Evolutionary conservation across 140 eudicot genomes (phyloP), one percentile per base, ranked within the genome.

Genomic region (Cichorium intybus): DNA sequence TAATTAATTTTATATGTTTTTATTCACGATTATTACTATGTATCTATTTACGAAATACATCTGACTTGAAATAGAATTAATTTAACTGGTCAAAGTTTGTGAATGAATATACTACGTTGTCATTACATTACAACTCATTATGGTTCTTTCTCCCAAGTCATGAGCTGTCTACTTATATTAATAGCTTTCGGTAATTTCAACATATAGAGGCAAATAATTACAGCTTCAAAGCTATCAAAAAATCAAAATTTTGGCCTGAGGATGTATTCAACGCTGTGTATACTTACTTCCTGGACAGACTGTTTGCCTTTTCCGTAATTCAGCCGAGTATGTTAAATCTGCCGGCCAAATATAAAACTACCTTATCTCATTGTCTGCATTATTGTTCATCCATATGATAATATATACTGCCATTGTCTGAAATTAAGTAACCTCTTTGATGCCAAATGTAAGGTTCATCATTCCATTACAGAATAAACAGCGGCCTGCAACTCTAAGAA

Each of bases 381-480:
- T 56, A 28, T 56, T 28, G 1, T 28, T 27, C 43, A 28, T 56
- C 22, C 43, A 56, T 16, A 28, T 27, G n/a, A 56, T 56, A 34
- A 28, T 56, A 56, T 16, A 56, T 56, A n/a, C 34, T 7, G 23
- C 43, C 8, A 16, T n/a, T 56, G 4, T 27, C 62, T 28, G 43
- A 56, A 56, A 27, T 27, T n/a, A 26, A n/a, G 43, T 15, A 64
- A 48, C 41, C 43, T 48, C 39, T 48, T 47, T 37, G 43, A 49
- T 20, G 33, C 57, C 60, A 29, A 64, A 64, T 64, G 70, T 64
- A 48, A 29, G 31, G 10, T 23, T 49, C 70, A 22, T 29, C 10
- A 5, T 15, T 63, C 20, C 22, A 18, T 18, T 29, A 34, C 22
- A 49, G n/a, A 16, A 48, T 15, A 27, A 64, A 33, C 56, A 46